A percentile compares a stretch with the other conserved stretches of the same genome.
These are phyloP conservation scores for Trichoderma asperellum DNA, from an alignment of 2,329 filamentous ascomycete genomes.

Conservation along the genomic window DNA sequence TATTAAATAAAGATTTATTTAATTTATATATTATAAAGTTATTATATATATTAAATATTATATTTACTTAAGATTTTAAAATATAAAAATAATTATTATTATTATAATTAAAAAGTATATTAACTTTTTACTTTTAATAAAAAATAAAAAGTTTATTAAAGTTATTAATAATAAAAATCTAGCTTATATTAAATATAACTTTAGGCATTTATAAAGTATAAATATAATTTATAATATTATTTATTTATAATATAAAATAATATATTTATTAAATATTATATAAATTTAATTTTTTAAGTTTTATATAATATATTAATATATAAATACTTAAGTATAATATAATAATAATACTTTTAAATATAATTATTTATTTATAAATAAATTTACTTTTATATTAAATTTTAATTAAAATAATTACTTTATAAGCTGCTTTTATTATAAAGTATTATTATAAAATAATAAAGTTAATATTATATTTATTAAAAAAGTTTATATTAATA, in stretches of 20 bases:
- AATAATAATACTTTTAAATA: not conserved
- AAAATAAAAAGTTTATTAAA: too few species aligned
- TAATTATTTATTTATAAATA: not conserved
- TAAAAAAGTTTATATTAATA: too few species aligned
- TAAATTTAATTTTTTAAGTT: not conserved
- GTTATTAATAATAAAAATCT: too few species aligned
- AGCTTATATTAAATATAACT: too few species aligned
- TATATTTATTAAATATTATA: not conserved
- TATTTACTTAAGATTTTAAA: too few species aligned
- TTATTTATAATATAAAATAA: not conserved
- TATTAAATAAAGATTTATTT: too few species aligned
- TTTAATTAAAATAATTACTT: not conserved
- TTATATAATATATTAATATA: not conserved
- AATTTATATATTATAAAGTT: too few species aligned
- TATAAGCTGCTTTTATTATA: not conserved
- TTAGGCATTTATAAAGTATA: not conserved
- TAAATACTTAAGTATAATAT: not conserved
- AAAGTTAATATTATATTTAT: not conserved
- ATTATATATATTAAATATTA: too few species aligned
- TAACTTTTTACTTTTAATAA: too few species aligned
- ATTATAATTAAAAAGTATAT: too few species aligned
- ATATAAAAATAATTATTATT: too few species aligned
- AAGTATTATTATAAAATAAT: not conserved
- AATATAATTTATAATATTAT: not conserved
- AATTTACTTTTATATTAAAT: not conserved